Evolutionary conservation across 106 monocot species (phyloP), one percentile per base, ranked within the genome.

Genomic region (Dactylorhiza incarnata): DNA sequence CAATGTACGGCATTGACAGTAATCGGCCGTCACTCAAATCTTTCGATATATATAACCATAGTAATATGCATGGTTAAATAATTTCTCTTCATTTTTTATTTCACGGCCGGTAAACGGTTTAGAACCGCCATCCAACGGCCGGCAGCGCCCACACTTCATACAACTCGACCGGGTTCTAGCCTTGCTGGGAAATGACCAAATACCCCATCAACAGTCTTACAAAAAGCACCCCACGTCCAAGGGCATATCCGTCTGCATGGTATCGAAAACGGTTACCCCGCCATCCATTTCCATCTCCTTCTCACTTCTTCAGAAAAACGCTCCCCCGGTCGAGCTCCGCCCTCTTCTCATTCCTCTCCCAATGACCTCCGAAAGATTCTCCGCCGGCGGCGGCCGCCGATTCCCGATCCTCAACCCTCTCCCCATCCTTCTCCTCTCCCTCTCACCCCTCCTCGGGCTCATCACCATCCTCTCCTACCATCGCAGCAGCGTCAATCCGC

Each of bases 401-500:
- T 23, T 14, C 66, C 1, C 29, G 29, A 66, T 26, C 13, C 24
- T 66, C 37, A 2, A 26, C 14, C 4, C 24, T 9, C 29, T 5
- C 0, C 66, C 14, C 6, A 46, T 74, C 55, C 19, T 74, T 16
- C 17, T 54, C 55, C 25, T 74, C 24, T 14, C 74, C 0, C 19
- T 26, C 48, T 1, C 54, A 11, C 47, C 37, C 25, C 58, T 79
- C 17, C n/a, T 74, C 59, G 5, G 52, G 49, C 50, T 79, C 48
- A n/a, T 66, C 65, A 5, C 65, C 73, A 2, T 62, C 73, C 17
- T 79, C 65, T 26, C 66, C 17, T 47, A 51, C 25, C 49, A 63
- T 66, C 22, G 8, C 43, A 7, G 1, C 69, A 9, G 46, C 69
- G 45, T 65, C 73, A 12, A 79, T 12, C 50, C 50, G 3, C 23